Conservation (phyloP, 2,329 filamentous ascomycete species). For the Helminthosporium solani region DNA sequence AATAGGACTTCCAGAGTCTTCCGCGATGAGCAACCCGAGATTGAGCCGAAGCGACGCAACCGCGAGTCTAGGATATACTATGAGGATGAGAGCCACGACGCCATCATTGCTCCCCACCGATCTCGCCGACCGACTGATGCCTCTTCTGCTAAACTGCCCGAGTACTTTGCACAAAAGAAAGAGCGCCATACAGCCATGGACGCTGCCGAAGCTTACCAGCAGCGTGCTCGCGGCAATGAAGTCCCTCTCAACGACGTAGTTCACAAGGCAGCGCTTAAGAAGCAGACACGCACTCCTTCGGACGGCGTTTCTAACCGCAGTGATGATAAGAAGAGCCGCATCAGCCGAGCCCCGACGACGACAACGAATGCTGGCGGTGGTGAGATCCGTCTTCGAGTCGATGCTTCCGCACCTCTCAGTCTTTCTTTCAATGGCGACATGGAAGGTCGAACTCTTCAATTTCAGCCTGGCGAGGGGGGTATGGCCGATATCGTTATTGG, state of each 20-base stretch:
- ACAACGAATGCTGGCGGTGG: slow-evolving; percentile 30
- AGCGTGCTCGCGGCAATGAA: slow-evolving; percentile 27
- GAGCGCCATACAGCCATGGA: slow-evolving; percentile 15
- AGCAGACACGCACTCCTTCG: slow-evolving; percentile 25
- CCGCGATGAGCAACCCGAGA: slow-evolving; percentile 16
- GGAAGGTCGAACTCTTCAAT: slow-evolving; percentile 39
- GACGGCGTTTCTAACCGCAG: slow-evolving; percentile 32
- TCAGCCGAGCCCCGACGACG: slow-evolving; percentile 28
- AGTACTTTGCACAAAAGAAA: slow-evolving; percentile 20
- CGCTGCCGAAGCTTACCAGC: slow-evolving; percentile 35
- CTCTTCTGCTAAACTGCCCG: slow-evolving; percentile 20
- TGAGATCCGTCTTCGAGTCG: slow-evolving; percentile 40
- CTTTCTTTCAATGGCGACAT: slow-evolving; percentile 41
- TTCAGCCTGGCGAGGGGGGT: slow-evolving; percentile 36
- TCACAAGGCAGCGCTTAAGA: slow-evolving; percentile 31
- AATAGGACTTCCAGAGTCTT: slow-evolving; percentile 12
- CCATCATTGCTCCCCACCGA: slow-evolving; percentile 10
- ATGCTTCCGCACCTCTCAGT: slow-evolving; percentile 33
- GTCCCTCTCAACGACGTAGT: slow-evolving; percentile 29
- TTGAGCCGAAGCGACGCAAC: slow-evolving; percentile 13
- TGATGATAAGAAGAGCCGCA: slow-evolving; percentile 29
- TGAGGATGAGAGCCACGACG: slow-evolving; percentile 14
- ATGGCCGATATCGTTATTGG: slow-evolving; percentile 42
- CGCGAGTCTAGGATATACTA: slow-evolving; percentile 11
- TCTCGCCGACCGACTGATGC: slow-evolving; percentile 28